phyloP scores from a whole-genome alignment of 345 rosid genomes.

The Pistacia atlantica region DNA sequence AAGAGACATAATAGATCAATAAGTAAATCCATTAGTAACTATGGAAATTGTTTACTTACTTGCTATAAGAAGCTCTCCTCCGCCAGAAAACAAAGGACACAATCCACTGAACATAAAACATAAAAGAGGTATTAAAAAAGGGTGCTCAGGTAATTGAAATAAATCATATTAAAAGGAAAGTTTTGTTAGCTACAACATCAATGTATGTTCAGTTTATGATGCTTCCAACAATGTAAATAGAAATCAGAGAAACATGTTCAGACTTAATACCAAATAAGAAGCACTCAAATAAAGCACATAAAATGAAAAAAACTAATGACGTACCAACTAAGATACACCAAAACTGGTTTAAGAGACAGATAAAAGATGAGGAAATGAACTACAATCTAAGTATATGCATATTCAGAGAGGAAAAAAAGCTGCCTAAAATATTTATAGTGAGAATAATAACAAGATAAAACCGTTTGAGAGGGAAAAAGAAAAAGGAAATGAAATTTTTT shows the following conservation, averaged over 20 bases:
- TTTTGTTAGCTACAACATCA: not conserved
- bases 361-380: not conserved
- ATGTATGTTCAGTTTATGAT: not conserved
- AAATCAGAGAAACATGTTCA: not conserved
- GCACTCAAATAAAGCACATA: not conserved
- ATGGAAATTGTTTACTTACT: conserved; percentile 53
- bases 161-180: not conserved
- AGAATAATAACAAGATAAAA: not conserved
- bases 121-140: conserved; percentile 5
- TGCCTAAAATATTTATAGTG: not conserved
- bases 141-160: conserved; percentile 15
- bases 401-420: not conserved
- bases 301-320: not conserved
- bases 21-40: not conserved
- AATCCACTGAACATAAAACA: conserved; percentile 65
- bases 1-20: not conserved
- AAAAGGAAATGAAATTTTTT: not conserved
- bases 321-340: not conserved
- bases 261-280: not conserved
- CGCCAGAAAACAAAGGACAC: conserved; percentile 79
- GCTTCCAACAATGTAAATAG: conserved; percentile 2
- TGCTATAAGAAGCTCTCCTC: conserved; percentile 77
- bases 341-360: not conserved
- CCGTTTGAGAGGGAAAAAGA: not conserved
- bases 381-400: not conserved